Evolutionary conservation across 2,329 filamentous ascomycete species (phyloP).

Genomic region (Ophiostoma himal-ulmi): DNA sequence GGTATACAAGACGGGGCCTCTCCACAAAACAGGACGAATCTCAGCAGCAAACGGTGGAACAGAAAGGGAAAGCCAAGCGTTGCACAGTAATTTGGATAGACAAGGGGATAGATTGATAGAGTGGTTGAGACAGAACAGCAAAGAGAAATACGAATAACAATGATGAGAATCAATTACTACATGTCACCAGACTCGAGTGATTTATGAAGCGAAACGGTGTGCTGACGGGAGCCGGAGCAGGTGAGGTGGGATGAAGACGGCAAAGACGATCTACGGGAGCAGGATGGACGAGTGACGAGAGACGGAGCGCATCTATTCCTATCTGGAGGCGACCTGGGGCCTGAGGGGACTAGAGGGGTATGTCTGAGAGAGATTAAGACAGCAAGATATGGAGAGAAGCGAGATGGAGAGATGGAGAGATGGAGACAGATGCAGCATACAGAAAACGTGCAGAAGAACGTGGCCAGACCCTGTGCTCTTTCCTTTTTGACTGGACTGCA

Average conservation of each 20-base stretch:
- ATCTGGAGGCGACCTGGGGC: background rate
- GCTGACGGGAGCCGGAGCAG: background rate
- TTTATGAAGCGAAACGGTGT: background rate
- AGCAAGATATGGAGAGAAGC: background rate
- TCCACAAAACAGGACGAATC: background rate
- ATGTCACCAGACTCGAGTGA: constrained; percentile 9
- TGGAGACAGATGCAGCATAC: background rate
- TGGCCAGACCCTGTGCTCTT: background rate
- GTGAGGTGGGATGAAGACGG: constrained; percentile 1
- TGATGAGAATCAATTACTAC: too few relatives aligned
- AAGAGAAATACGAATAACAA: background rate
- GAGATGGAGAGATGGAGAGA: too few relatives aligned
- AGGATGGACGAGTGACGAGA: background rate
- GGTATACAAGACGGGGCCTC: background rate
- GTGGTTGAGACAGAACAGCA: background rate
- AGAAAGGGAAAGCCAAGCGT: constrained; percentile 4
- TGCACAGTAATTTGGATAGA: constrained; percentile 3
- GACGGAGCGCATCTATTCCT: background rate
- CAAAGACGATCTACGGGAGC: background rate
- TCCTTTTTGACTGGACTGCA: background rate
- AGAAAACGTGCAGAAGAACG: background rate
- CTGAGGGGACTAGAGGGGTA: constrained; percentile 2
- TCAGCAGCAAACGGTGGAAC: background rate
- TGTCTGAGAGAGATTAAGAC: background rate
- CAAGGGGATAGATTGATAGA: background rate